Base-by-base conservation (phyloP, 345 rosid species). In the Raphanus sativus region DNA sequence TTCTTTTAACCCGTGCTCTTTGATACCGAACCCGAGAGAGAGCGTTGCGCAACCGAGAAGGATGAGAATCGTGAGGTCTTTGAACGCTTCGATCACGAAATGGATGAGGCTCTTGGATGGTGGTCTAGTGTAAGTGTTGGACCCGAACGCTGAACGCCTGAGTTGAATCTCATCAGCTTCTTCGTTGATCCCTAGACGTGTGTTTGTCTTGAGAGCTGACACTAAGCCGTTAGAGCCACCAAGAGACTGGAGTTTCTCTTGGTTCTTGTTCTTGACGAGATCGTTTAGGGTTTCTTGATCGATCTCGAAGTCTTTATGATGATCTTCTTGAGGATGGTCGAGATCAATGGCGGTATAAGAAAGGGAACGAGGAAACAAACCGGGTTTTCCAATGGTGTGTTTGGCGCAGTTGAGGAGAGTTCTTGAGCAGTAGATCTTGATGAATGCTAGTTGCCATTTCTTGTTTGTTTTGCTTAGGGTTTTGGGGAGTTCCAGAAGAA, bases 111-210 rank as follows among this genome's bases (percentile, higher is more conserved):
- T 73, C 81, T 83, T 89, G 0, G 92, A 62, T 0, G 90, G 92
- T 0, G 87, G 90, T 73, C 86, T 88, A n/a, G 84, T 83, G 42
- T 92, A 92, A 1, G 86, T 84, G 76, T 92, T 92, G 12, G 84
- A 81, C 12, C 98, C 96, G 7, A 86, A 90, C 13, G 76, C 81
- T 1, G 80, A 66, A 1, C 81, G 90, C 32, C 91, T 74, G 59
- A 80, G 40, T 5, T 76, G 69, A 12, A 83, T 63, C 63, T 88
- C 90, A 0, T 70, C 87, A 0, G 74, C 83, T 2, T 40, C 75
- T 12, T n/a, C 80, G 4, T 82, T 85, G 70, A 90, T 84, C 29
- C 97, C 97, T 0, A 40, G 42, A 2, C 81, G 78, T 0, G 75
- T 8, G 65, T 82, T 75, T 1, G 88, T 84, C 66, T 79, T 60